Evolutionary conservation across 805 yeast genomes (phyloP).

Genomic region (Zygotorulaspora chibaensis): DNA sequence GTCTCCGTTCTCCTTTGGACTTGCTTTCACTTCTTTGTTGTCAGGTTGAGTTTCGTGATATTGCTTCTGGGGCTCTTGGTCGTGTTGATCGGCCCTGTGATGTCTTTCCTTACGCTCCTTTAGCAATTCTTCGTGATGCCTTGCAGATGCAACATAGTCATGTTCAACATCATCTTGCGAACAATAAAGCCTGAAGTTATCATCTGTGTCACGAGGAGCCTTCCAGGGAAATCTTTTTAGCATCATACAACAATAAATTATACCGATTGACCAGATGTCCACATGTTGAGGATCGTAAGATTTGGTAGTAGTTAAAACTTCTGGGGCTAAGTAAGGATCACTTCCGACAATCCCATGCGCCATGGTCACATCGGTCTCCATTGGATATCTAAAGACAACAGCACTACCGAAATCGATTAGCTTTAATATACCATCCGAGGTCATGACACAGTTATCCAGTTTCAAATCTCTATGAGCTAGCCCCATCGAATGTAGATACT

Average conservation of each 20-base stretch:
- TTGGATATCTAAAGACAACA: conserved; percentile 75
- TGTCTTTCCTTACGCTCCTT: conserved; percentile 39
- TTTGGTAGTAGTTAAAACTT: conserved; percentile 49
- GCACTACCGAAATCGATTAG: conserved; percentile 83
- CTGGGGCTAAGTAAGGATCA: conserved; percentile 85
- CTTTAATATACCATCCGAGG: conserved; percentile 67
- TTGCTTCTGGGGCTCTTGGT: conserved; percentile 16
- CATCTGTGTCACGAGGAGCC: conserved; percentile 66
- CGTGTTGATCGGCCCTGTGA: conserved; percentile 13
- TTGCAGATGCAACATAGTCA: conserved; percentile 68
- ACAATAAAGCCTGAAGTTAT: conserved; percentile 62
- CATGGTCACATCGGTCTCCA: conserved; percentile 51
- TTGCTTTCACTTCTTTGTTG: conserved; percentile 2
- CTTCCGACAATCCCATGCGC: conserved; percentile 80
- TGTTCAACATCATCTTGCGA: conserved; percentile 70
- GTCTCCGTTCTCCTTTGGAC: not conserved
- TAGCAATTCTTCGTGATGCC: conserved; percentile 61
- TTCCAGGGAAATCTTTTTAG: conserved; percentile 85
- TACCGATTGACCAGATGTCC: conserved; percentile 82
- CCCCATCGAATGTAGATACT: conserved; percentile 71
- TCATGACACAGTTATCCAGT: conserved; percentile 77
- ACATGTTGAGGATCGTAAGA: conserved; percentile 73
- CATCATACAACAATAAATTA: conserved; percentile 83
- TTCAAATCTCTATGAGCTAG: conserved; percentile 80
- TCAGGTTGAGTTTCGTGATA: conserved; percentile 5